Conservation (phyloP, 2,329 filamentous ascomycete genomes). For the Cytospora paraplurivora region DNA sequence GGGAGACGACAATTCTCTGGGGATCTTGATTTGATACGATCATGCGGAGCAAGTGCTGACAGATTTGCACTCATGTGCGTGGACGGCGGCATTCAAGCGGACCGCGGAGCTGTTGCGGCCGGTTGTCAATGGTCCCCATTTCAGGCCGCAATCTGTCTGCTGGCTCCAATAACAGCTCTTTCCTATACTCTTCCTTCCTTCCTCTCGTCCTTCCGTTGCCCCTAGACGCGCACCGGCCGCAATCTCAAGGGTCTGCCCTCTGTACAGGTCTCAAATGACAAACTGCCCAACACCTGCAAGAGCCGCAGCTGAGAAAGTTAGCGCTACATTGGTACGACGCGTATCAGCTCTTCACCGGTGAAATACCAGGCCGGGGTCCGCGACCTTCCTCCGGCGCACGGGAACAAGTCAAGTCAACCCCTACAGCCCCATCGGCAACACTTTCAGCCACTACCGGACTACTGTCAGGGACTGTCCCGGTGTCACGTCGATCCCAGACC, state of each 20-base stretch:
- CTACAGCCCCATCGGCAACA: background rate
- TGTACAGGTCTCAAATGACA: background rate
- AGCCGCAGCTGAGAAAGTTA: background rate
- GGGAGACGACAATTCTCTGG: background rate
- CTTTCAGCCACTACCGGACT: background rate
- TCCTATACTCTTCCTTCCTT: background rate
- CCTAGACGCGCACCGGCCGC: background rate
- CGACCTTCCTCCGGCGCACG: background rate
- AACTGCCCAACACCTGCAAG: background rate
- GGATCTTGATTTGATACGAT: background rate
- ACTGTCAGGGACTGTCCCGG: background rate
- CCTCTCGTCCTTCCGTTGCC: background rate
- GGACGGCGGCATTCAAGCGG: background rate
- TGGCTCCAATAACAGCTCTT: background rate
- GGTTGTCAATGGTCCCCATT: background rate
- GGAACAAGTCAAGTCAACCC: background rate
- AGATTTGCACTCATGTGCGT: background rate
- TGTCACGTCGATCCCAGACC: slow-evolving; percentile 6
- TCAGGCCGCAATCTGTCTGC: background rate
- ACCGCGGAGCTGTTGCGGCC: background rate
- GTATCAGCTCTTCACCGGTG: background rate
- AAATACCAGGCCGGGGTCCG: background rate
- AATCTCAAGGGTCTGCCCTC: background rate
- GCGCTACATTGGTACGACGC: background rate
- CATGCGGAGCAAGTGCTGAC: slow-evolving; percentile 1